Evolutionary conservation across 192 early-diverging fungal genomes (phyloP).

Genomic region (Gamsiella multidivaricata): DNA sequence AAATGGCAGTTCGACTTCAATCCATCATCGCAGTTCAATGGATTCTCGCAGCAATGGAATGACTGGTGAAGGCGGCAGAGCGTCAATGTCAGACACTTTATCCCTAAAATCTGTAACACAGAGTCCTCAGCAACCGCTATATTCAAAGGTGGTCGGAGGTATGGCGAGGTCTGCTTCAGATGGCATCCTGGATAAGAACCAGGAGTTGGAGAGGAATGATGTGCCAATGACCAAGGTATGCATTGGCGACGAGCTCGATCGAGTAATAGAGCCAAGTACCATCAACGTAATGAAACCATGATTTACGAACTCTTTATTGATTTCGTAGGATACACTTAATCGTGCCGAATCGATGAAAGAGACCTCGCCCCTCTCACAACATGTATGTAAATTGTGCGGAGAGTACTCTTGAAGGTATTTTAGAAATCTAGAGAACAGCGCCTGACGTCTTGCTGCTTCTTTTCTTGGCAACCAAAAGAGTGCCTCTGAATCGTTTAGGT

Average conservation of each 20-base stretch:
- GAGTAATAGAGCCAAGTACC: too few relatives aligned
- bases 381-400: too few relatives aligned
- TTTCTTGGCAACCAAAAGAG: neutral
- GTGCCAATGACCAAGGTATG: neutral
- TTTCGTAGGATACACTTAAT: neutral
- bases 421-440: neutral
- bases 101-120: neutral
- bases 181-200: constrained; percentile 12
- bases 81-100: neutral
- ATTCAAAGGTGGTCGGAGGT: constrained; percentile 15
- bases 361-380: neutral
- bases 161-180: constrained; percentile 27
- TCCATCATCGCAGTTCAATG: neutral
- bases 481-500: constrained; percentile 2
- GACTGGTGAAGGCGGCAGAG: neutral
- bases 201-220: neutral
- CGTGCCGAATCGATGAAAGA: constrained; percentile 18
- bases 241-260: too few relatives aligned
- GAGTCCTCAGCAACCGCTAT: neutral
- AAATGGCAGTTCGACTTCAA: neutral
- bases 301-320: neutral
- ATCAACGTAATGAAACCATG: too few relatives aligned
- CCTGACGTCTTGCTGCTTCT: neutral
- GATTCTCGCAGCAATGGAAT: constrained; percentile 1
- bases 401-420: too few relatives aligned